Evolutionary conservation across 2,329 filamentous ascomycete species (phyloP), one percentile per base, ranked within the genome.

Genomic region (Chrysoporthe austroafricana): DNA sequence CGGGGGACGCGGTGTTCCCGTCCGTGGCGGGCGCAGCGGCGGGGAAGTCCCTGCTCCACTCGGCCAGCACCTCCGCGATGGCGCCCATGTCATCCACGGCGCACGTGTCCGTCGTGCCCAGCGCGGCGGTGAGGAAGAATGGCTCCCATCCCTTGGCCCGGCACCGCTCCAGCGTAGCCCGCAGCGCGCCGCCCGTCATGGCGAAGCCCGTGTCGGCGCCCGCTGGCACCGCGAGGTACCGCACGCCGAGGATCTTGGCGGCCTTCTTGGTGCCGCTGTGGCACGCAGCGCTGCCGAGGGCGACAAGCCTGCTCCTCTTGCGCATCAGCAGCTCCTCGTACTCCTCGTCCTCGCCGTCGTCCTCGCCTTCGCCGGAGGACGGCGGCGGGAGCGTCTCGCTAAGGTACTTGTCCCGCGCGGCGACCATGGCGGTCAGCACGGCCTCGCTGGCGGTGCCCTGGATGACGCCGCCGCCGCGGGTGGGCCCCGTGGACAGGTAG

Each of bases 371-470:
- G 7, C 36, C 34, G 44, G 44, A 16, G 3, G 48, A 86, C 76
- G 66, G 83, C 77, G 42, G n/a, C 43, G 39, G 62, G 57, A 86
- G 86, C 9, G 85, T 85, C 66, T 88, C 85, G 26, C 86, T 83
- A 7, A 96, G 84, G 75, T 91, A 92, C 76, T 91, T 87, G 76
- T 97, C 95, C 14, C 94, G 84, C 0, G 95, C 95, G 2, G 94
- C 94, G 1, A 96, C 91, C 84, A 97, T 91, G 71, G 91, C 90
- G 0, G 93, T 96, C 6, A 96, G 87, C 56, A 97, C 86, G 16
- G 94, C 92, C 80, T 98, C 95, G 68, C 90, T 94, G 0, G 95
- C 94, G 44, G 90, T 94, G 32, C 95, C 94, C 77, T 97, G 94
- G 70, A 98, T 96, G n/a, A 97, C 94, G 43, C 95, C 95, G 26